Evolutionary conservation across 2,329 filamentous ascomycete species (phyloP), one percentile per base, ranked within the genome.

Genomic region (Endoconidiophora laricicola): DNA sequence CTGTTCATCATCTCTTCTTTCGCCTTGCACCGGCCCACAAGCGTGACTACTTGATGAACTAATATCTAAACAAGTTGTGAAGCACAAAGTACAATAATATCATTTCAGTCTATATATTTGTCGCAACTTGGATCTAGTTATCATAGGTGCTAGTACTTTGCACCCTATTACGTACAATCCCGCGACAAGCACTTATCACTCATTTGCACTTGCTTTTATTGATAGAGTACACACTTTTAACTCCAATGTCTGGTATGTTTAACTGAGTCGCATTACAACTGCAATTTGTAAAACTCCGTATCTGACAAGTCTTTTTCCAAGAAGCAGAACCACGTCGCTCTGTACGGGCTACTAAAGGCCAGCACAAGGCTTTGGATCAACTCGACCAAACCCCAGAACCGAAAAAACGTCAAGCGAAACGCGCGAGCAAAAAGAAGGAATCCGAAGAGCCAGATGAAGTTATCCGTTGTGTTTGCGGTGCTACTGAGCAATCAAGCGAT

Each of bases 271-370:
- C 29, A 33, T 33, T 12, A 33, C 29, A 33, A 12, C 29, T 6
- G 29, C 7, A 33, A 10, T 9, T 6, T 12, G 29, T 33, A 33
- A 33, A 33, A 3, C 9, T 9, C 12, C 23, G 20, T 44, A 33
- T n/a, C 46, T 44, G 40, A 46, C 58, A 66, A 63, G 64, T 62
- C 33, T 29, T 10, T 33, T 10, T 33, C 18, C 43, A 20, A 52
- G 73, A 78, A 65, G 64, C 68, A 52, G 90, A 95, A 74, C 85
- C 87, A 53, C 83, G 91, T 64, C 85, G 91, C 62, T 98, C 91
- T 41, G 88, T 91, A 56, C 83, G 91, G 60, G 87, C 90, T 59
- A 98, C 91, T 56, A 98, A 98, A 63, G 91, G 91, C 62, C 88
- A 95, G 60, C 87, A 96, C 66, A 94, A 94, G 66, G 83, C 83